Evolutionary conservation across 1,139 yeast genomes (phyloP).

Genomic region (Geotrichum phurueaensis): DNA sequence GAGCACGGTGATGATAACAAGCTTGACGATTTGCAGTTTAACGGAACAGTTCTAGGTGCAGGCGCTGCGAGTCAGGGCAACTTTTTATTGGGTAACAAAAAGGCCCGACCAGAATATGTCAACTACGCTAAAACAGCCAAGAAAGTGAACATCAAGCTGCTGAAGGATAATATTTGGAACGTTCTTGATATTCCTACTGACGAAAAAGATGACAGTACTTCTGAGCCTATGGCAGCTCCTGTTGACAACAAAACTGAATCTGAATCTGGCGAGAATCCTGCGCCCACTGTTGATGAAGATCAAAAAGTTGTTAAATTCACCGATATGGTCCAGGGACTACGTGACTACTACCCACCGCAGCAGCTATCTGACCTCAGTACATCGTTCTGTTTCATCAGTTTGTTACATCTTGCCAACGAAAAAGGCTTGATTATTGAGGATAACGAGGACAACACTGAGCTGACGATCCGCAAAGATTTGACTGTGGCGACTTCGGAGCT

Average conservation of each 20-base stretch:
- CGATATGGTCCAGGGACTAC: constrained; percentile 39
- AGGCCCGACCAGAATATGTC: constrained; percentile 53
- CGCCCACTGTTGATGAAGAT: neutral
- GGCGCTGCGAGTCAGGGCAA: constrained; percentile 4
- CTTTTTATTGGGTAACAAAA: constrained; percentile 6
- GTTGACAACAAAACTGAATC: constrained; percentile 13
- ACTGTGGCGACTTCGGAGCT: constrained; percentile 18
- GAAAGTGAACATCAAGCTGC: constrained; percentile 69
- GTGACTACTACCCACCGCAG: constrained; percentile 32
- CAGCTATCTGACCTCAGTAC: constrained; percentile 63
- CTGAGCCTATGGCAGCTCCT: constrained; percentile 16
- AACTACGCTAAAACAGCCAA: constrained; percentile 78
- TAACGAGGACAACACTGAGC: constrained; percentile 52
- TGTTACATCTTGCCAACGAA: constrained; percentile 83
- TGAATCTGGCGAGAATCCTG: neutral
- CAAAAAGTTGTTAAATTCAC: constrained; percentile 35
- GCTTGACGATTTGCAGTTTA: constrained; percentile 8
- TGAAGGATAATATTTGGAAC: constrained; percentile 82
- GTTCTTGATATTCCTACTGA: constrained; percentile 33
- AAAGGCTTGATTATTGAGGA: constrained; percentile 65
- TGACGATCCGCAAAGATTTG: constrained; percentile 40
- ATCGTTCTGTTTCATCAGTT: constrained; percentile 79
- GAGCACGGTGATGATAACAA: constrained; percentile 26
- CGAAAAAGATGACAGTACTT: neutral
- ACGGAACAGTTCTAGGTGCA: constrained; percentile 16